Conservation (phyloP, 768 basidiomycete species). For the Coprinopsis marcescibilis region DNA sequence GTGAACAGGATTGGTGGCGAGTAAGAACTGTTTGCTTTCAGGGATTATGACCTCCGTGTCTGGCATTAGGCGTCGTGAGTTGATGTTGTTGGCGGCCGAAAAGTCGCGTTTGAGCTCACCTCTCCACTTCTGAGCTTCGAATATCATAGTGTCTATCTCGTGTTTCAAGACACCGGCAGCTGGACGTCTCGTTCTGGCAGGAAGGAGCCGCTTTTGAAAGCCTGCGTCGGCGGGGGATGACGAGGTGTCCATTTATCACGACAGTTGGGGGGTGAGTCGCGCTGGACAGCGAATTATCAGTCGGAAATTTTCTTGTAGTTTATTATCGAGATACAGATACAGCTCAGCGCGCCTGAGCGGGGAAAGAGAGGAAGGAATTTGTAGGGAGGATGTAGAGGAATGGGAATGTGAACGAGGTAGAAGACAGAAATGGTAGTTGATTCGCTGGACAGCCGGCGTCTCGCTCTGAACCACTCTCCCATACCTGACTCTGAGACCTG, state of each 20-base stretch:
- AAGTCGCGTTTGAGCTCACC: conserved; percentile 39
- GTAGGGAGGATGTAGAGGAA: too few relatives aligned
- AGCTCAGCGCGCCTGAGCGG: too few relatives aligned
- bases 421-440: too few relatives aligned
- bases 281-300: not conserved
- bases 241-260: conserved; percentile 30
- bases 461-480: too few relatives aligned
- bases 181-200: conserved; percentile 73
- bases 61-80: conserved; percentile 23
- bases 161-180: conserved; percentile 76
- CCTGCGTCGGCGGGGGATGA: conserved; percentile 31
- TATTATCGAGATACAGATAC: too few relatives aligned
- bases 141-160: conserved; percentile 77
- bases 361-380: too few relatives aligned
- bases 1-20: conserved; percentile 67
- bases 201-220: conserved; percentile 74
- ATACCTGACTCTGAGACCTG: too few relatives aligned
- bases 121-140: conserved; percentile 74
- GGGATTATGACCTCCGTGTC: conserved; percentile 73
- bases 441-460: too few relatives aligned
- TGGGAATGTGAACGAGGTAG: too few relatives aligned
- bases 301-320: not conserved
- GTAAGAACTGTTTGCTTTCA: conserved; percentile 53
- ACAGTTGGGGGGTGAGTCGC: conserved; percentile 4
- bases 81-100: not conserved